Percentiles rank a stretch among this genome's conserved stretches.
These are phyloP conservation scores for Begonia masoniana DNA, from an alignment of 306 rosid genomes.

Conservation along the genomic window DNA sequence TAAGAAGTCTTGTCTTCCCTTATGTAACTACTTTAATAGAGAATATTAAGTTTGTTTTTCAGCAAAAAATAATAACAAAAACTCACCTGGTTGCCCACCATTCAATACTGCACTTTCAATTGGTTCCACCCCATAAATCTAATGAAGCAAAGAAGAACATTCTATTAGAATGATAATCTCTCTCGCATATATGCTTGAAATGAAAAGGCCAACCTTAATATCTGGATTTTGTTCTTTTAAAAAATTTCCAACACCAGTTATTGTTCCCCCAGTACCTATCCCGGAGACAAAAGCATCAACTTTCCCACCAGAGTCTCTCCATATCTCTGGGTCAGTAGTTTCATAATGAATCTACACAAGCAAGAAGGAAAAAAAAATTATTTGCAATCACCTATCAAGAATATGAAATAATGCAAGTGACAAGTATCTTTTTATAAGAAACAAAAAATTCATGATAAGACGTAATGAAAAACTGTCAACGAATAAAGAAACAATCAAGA, in stretches of 20 bases:
- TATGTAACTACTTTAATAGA: not conserved
- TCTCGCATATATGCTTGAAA: not conserved
- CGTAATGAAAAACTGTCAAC: too few species aligned
- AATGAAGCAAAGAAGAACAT: not conserved
- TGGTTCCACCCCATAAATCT: conserved; percentile 80
- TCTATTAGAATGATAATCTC: not conserved
- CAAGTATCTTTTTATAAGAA: too few species aligned
- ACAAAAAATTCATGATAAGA: too few species aligned
- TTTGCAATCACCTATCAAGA: conserved; percentile 2
- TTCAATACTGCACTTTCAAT: conserved; percentile 61
- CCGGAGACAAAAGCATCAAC: conserved; percentile 60
- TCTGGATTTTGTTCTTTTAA: conserved; percentile 63
- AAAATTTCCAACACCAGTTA: conserved; percentile 58
- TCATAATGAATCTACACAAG: conserved; percentile 60
- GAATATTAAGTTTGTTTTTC: not conserved
- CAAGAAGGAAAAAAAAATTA: not conserved
- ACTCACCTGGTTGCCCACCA: conserved; percentile 69
- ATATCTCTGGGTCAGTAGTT: conserved; percentile 82
- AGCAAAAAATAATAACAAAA: not conserved
- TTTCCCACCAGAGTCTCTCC: conserved; percentile 70
- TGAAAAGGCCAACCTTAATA: conserved; percentile 42
- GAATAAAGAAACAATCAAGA: too few species aligned
- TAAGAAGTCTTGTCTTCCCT: not conserved
- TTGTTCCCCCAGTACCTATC: conserved; percentile 77
- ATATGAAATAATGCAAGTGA: not conserved